Evolutionary conservation across 805 yeast genomes (phyloP).

Genomic region (Sungouiella thailandica): DNA sequence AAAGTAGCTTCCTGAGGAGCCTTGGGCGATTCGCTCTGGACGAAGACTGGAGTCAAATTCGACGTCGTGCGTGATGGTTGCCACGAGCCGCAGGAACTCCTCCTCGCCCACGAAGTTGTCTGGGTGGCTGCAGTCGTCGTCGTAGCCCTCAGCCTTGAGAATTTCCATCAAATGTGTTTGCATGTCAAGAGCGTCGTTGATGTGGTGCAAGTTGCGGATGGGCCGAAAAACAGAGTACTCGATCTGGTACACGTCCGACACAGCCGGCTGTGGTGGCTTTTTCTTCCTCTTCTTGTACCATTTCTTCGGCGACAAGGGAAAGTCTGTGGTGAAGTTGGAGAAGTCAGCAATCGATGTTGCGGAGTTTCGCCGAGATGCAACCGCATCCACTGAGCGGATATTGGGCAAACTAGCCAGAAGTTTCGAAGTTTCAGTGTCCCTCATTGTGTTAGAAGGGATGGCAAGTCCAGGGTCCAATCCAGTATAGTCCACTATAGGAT

Average conservation of each 20-base stretch:
- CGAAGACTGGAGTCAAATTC: conserved; percentile 30
- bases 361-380: too few species aligned
- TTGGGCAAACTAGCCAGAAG: too few species aligned
- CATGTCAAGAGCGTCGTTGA: conserved; percentile 16
- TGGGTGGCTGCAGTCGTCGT: conserved; percentile 14
- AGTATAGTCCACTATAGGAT: too few species aligned
- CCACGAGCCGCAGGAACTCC: conserved; percentile 37
- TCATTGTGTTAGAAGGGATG: too few species aligned
- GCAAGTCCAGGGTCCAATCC: too few species aligned
- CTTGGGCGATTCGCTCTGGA: conserved; percentile 55
- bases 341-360: too few species aligned
- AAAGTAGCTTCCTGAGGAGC: conserved; percentile 71
- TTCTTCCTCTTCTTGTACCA: conserved; percentile 15
- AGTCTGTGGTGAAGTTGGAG: conserved; percentile 16
- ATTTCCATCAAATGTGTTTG: conserved; percentile 9
- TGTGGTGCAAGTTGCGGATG: conserved; percentile 9
- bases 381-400: too few species aligned
- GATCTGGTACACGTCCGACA: too few species aligned
- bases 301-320: conserved; percentile 23
- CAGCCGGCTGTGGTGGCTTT: too few species aligned
- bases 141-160: conserved; percentile 9
- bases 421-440: too few species aligned
- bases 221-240: conserved; percentile 54
- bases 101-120: conserved; percentile 16
- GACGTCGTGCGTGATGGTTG: conserved; percentile 43